A percentile compares a stretch with the other conserved stretches of the same genome.
Conservation (phyloP, 768 basidiomycete genomes). For the Wakefieldia striispora region DNA sequence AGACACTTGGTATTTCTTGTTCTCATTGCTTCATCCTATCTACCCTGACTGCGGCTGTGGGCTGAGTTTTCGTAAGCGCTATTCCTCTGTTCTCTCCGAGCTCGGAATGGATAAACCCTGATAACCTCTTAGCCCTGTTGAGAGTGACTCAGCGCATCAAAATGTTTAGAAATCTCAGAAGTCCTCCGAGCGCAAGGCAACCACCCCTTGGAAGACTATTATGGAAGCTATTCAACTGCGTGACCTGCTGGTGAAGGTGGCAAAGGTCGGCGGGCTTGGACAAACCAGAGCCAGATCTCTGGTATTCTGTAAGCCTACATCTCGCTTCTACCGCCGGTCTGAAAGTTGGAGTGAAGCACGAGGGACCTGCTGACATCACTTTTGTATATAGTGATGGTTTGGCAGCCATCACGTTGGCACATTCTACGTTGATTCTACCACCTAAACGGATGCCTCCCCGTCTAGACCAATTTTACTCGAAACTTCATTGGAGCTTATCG, state of each 20-base stretch:
- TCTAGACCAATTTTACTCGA: constrained; percentile 16
- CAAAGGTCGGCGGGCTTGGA: constrained; percentile 12
- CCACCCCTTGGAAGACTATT: constrained; percentile 19
- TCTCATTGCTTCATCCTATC: not conserved
- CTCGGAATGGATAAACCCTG: not conserved
- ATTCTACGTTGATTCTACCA: constrained; percentile 23
- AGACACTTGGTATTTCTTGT: constrained; percentile 4
- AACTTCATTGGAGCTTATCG: constrained; percentile 25
- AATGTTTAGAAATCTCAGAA: constrained; percentile 11
- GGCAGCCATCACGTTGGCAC: constrained; percentile 18
- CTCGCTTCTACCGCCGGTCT: constrained; percentile 28
- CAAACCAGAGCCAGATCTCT: constrained; percentile 20
- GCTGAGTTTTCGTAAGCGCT: not conserved
- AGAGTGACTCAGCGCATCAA: constrained; percentile 2
- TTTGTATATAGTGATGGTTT: constrained; percentile 18
- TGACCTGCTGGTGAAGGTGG: constrained; percentile 12
- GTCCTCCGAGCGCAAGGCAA: constrained; percentile 17
- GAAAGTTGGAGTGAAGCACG: constrained; percentile 13
- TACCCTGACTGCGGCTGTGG: not conserved
- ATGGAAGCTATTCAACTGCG: constrained; percentile 23
- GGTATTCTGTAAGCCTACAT: constrained; percentile 7
- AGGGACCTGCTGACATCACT: constrained; percentile 24
- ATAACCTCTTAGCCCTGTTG: constrained; percentile 1
- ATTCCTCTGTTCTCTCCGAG: not conserved
- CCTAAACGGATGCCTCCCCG: constrained; percentile 11